These are phyloP conservation scores for Mycoemilia scoparia DNA, from an alignment of 192 early-diverging fungal genomes.

Conservation along the genomic window DNA sequence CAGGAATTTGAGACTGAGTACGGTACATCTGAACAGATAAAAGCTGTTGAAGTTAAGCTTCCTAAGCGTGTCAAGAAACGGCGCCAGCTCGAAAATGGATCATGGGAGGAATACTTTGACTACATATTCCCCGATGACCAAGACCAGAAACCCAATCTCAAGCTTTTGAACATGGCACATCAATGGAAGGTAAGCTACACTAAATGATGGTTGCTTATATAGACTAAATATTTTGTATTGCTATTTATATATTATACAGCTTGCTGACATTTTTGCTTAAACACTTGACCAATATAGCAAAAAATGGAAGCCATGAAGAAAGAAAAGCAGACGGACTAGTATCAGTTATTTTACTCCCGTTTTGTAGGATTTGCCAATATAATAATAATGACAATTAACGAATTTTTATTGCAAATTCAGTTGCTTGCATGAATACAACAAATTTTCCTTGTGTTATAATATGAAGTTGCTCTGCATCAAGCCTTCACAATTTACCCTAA, in stretches of 20 bases:
- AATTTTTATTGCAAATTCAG: no score
- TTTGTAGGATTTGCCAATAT: no score
- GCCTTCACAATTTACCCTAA: no score
- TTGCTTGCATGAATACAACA: no score
- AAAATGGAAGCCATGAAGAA: no score
- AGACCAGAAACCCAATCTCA: constrained; percentile 65
- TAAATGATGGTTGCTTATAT: background rate
- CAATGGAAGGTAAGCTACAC: constrained; percentile 41
- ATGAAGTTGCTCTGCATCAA: no score
- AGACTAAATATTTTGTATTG: background rate
- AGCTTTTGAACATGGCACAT: constrained; percentile 80
- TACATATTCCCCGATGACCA: constrained; percentile 98
- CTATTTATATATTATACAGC: no score
- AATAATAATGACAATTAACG: no score
- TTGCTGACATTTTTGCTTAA: background rate
- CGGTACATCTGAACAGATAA: constrained; percentile 31
- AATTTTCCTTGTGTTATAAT: no score
- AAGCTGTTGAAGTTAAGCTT: constrained; percentile 52
- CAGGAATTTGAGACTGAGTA: constrained; percentile 58
- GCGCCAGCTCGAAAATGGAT: constrained; percentile 37
- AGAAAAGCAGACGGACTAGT: no score
- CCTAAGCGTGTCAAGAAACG: constrained; percentile 86
- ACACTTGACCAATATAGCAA: background rate
- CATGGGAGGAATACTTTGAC: constrained; percentile 96
- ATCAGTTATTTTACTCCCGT: no score